phyloP scores from a whole-genome alignment of 352 stramenopile species.

The Phytopythium kandeliae region DNA sequence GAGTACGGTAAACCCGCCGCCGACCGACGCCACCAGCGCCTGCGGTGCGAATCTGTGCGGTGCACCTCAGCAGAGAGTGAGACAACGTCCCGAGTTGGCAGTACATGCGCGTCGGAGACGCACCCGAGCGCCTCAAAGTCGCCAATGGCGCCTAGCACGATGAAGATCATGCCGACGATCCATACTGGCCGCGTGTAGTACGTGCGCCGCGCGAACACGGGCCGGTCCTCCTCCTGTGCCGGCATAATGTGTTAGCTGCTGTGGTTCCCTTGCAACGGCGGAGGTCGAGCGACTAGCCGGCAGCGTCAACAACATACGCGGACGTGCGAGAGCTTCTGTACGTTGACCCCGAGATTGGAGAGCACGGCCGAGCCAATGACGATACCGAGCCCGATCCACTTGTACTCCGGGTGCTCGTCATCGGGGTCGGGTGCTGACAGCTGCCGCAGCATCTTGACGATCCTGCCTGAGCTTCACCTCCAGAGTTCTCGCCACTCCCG shows the following conservation, averaged over 20 bases:
- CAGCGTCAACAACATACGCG: slow-evolving; percentile 38
- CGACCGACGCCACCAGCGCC: slow-evolving; percentile 79
- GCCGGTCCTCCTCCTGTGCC: slow-evolving; percentile 53
- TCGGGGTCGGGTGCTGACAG: slow-evolving; percentile 5
- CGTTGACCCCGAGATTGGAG: slow-evolving; percentile 82
- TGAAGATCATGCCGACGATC: slow-evolving; percentile 75
- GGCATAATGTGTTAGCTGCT: neutral
- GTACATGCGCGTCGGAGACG: neutral
- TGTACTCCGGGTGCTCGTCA: slow-evolving; percentile 53
- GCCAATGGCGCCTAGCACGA: slow-evolving; percentile 74
- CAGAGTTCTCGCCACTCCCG: neutral
- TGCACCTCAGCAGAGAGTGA: too few relatives aligned
- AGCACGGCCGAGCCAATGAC: slow-evolving; percentile 77
- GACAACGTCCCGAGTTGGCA: too few relatives aligned
- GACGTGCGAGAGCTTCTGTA: slow-evolving; percentile 84
- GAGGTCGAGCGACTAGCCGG: too few relatives aligned
- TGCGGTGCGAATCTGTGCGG: slow-evolving; percentile 72
- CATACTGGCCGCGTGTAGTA: slow-evolving; percentile 85
- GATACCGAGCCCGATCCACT: slow-evolving; percentile 79
- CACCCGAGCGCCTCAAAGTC: slow-evolving; percentile 85
- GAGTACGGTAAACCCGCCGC: slow-evolving; percentile 81
- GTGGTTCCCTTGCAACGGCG: too few relatives aligned
- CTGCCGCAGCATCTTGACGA: neutral
- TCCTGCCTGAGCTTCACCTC: neutral
- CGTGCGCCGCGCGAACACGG: slow-evolving; percentile 49